Conservation (phyloP, 768 basidiomycete species). For the Daedaleopsis nitida region DNA sequence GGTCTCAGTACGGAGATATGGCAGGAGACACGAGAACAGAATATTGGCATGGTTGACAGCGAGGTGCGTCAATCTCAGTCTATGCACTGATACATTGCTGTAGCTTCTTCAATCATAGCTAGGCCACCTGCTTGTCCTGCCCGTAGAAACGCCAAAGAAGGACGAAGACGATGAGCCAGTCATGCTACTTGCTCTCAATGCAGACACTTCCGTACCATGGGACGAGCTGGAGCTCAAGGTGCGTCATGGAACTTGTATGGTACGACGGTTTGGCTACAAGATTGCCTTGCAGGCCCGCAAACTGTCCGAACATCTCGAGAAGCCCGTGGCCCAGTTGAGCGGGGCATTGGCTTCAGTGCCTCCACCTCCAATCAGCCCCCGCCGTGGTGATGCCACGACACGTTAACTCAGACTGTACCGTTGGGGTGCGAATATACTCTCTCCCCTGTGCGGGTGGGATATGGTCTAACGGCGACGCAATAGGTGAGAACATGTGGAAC, state of each 20-base stretch:
- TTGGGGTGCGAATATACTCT: not conserved
- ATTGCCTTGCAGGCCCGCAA: constrained; percentile 21
- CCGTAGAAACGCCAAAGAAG: constrained; percentile 48
- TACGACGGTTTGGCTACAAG: not conserved
- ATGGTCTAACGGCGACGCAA: no score
- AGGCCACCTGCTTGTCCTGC: constrained; percentile 69
- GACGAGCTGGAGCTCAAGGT: constrained; percentile 66
- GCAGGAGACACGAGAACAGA: constrained; percentile 70
- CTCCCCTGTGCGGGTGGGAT: no score
- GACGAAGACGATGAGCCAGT: constrained; percentile 47
- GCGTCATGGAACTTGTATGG: constrained; percentile 15
- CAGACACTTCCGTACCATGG: constrained; percentile 64
- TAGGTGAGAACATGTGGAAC: no score
- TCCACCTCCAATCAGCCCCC: constrained; percentile 6
- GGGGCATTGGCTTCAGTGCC: constrained; percentile 22
- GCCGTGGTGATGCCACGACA: constrained; percentile 16
- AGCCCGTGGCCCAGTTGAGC: constrained; percentile 26
- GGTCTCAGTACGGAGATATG: constrained; percentile 77
- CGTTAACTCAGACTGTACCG: not conserved
- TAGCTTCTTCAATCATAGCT: constrained; percentile 43
- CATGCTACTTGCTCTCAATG: constrained; percentile 71
- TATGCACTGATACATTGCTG: not conserved
- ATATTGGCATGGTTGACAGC: constrained; percentile 73
- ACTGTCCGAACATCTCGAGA: constrained; percentile 27
- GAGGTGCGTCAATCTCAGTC: constrained; percentile 51